Base-by-base conservation (phyloP, 306 rosid species). In the Quercus variabilis region DNA sequence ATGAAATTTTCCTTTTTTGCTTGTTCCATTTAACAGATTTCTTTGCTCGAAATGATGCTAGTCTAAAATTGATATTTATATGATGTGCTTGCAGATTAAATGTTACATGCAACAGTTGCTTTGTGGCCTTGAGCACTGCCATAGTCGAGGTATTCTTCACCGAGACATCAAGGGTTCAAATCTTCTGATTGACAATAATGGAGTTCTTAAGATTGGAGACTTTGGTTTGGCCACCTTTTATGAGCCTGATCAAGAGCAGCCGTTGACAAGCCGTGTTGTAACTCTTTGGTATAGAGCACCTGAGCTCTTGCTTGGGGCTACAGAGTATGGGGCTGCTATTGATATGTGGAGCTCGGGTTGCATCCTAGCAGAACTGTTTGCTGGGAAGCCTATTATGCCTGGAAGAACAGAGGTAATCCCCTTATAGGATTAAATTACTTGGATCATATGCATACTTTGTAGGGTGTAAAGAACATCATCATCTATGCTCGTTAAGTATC, bases 141-240 rank as follows among this genome's bases (percentile, higher is more conserved):
- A 95, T 77, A 83, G 87, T 79, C 91, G 79, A 3, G 94, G 99
- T 20, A 87, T 95, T 82, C 76, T 92, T 69, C 99, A 95, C 78
- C 93, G 97, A 17, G 99, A 95, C 84, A 92, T 95, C 81, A 95
- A 95, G 89, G 97, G 98, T 78, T 90, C 99, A 67, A 92, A 95
- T 88, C 93, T 95, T 79, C 76, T 95, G 21, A 73, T 92, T 63
- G 93, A 90, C 87, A 69, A 74, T 58, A 75, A 90, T 25, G 99
- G 99, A 80, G 87, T 84, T 76, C 97, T 95, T 71, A 93, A 95
- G 90, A 95, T 95, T 79, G 97, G 83, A 23, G 99, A 95, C 87
- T 93, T 95, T 82, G 99, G 99, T 78, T 89, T 95, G 35, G 93
- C 99, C 15, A 92, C 91, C 18, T 74, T 83, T 65, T 89, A 81